These are phyloP conservation scores for Trypanosoma boissoni DNA, from an alignment of 208 protist species.

Conservation along the genomic window DNA sequence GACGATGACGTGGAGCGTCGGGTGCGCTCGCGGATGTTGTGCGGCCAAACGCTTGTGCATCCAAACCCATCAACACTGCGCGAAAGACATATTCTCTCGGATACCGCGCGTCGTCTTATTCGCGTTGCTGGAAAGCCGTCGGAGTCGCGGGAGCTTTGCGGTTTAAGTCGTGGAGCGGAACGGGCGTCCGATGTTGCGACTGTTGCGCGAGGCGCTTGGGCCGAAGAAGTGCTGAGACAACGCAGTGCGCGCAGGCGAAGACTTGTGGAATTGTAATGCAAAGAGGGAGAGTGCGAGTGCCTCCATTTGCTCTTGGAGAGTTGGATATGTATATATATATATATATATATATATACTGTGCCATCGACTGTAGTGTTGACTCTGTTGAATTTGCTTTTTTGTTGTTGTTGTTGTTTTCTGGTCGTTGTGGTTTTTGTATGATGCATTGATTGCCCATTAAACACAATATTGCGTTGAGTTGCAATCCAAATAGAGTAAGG, in stretches of 20 bases:
- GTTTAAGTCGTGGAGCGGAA: no score
- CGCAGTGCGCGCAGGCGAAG: slow-evolving; percentile 5
- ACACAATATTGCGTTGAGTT: no score
- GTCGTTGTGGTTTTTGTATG: not conserved
- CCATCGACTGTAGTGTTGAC: no score
- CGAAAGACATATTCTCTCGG: no score
- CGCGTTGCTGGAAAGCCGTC: no score
- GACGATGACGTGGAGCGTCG: slow-evolving; percentile 13
- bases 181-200: slow-evolving; percentile 14
- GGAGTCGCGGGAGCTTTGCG: no score
- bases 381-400: not conserved
- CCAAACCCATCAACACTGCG: not conserved
- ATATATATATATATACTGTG: no score
- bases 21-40: slow-evolving; percentile 10
- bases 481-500: no score
- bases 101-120: not conserved
- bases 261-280: not conserved
- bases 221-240: slow-evolving; percentile 47
- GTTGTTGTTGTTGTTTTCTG: not conserved
- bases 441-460: not conserved
- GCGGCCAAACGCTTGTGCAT: not conserved
- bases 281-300: not conserved
- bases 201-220: slow-evolving; percentile 65
- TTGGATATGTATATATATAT: no score
- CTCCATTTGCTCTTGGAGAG: no score